Base-by-base conservation (phyloP, 805 yeast genomes). In the Cyberlindnera subsufficiens region DNA sequence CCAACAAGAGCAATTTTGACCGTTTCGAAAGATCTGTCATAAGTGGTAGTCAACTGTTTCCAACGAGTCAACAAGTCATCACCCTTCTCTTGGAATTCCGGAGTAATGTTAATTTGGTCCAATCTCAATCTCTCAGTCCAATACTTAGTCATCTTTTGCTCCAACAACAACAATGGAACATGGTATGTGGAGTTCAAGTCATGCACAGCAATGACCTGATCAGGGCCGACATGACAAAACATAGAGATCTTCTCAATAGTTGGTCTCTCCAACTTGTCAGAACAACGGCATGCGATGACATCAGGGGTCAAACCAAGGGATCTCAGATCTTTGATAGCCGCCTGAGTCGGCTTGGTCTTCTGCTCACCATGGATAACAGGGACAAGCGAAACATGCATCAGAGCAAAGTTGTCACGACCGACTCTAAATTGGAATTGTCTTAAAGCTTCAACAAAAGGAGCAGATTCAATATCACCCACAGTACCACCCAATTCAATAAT, bases 201-300 rank as follows among this genome's bases (percentile, higher is more conserved):
- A 61, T 90, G 96, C 42, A 93, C 96, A 39, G 95, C 96, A 54
- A 93, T 76, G 38, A 93, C 98, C 72, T 95, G 98, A 44, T 91
- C 89, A n/a, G 95, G 86, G 27, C 96, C 97, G 54, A 93, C 99
- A 61, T 93, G 98, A 67, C 98, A 91, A 70, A 93, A 93, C 98
- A 93, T 93, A 46, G 97, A 93, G 60, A 93, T 91, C 69, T 93
- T 93, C 51, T 86, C 91, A 60, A 84, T 86, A n/a, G 96, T 89
- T 51, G 89, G 80, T 45, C 68, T 67, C 58, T 86, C 95, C 55
- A 93, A 76, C 59, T 77, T 76, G 53, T 85, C 85, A 40, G 87
- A 75, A 72, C 99, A 93, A 72, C 99, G 81, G 72, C 98, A 91
- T 44, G 98, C 99, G 69, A 93, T 88, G 80, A 93, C 83, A 66